A percentile compares a stretch with the other conserved stretches of the same genome.
These are phyloP conservation scores for Adansonia madagascariensis DNA, from an alignment of 441 rosid species.

Conservation along the genomic window DNA sequence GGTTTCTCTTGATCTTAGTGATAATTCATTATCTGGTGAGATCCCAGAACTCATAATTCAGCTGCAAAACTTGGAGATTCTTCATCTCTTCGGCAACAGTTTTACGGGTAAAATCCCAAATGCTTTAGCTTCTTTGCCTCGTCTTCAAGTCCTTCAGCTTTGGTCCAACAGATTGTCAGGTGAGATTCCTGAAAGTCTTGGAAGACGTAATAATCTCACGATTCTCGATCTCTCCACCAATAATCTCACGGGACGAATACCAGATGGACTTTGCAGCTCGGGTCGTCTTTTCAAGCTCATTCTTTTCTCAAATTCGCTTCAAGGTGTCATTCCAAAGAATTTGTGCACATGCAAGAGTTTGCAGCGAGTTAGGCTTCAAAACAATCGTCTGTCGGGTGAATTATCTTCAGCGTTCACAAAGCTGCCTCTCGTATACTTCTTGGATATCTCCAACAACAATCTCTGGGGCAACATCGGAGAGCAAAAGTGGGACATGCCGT, in stretches of 20 bases:
- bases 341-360: slow-evolving; percentile 61
- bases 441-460: slow-evolving; percentile 73
- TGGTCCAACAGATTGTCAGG: slow-evolving; percentile 82
- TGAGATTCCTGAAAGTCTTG: slow-evolving; percentile 64
- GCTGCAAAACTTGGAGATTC: slow-evolving; percentile 63
- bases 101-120: slow-evolving; percentile 63
- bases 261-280: slow-evolving; percentile 63
- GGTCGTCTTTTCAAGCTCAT: slow-evolving; percentile 73
- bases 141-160: slow-evolving; percentile 77
- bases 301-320: slow-evolving; percentile 69
- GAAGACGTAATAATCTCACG: slow-evolving; percentile 65
- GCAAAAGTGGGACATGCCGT: slow-evolving; percentile 64
- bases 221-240: slow-evolving; percentile 81
- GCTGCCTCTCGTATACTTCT: slow-evolving; percentile 66
- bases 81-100: slow-evolving; percentile 83
- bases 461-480: slow-evolving; percentile 54
- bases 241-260: slow-evolving; percentile 65
- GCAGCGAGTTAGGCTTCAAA: slow-evolving; percentile 71
- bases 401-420: slow-evolving; percentile 51
- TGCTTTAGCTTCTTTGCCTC: slow-evolving; percentile 60
- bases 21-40: slow-evolving; percentile 70
- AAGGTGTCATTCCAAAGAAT: slow-evolving; percentile 56
- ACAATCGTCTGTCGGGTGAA: slow-evolving; percentile 63
- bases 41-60: slow-evolving; percentile 52
- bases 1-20: slow-evolving; percentile 78